Conservation (phyloP, 2,329 filamentous ascomycete genomes). For the Cercospora janseana region DNA sequence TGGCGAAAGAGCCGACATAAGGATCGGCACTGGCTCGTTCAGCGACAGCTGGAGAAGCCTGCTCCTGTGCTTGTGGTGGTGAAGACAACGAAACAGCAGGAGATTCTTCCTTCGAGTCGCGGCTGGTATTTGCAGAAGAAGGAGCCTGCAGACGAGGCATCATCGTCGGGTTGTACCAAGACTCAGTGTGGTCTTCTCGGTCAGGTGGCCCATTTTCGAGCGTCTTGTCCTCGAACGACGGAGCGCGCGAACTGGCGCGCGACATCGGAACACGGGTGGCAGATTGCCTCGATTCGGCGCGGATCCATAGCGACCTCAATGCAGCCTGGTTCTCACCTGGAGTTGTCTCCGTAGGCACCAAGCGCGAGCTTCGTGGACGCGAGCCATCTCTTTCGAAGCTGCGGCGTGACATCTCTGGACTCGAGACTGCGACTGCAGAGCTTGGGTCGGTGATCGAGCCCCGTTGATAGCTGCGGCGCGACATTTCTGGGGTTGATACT, state of each 20-base stretch:
- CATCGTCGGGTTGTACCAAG: constrained; percentile 11
- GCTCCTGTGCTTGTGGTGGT: background rate
- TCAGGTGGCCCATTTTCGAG: background rate
- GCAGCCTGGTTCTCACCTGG: constrained; percentile 8
- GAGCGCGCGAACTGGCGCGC: constrained; percentile 8
- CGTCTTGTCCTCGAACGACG: constrained; percentile 8
- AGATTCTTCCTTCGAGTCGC: background rate
- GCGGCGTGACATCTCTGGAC: constrained; percentile 8
- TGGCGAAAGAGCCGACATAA: constrained; percentile 8
- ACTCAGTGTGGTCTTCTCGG: constrained; percentile 11
- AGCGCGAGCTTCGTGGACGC: constrained; percentile 1
- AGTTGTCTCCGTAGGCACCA: constrained; percentile 7
- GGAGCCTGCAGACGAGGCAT: constrained; percentile 7
- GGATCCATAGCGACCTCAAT: constrained; percentile 9
- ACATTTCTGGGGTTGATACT: too few relatives aligned
- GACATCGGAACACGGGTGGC: constrained; percentile 8
- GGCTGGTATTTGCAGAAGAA: background rate
- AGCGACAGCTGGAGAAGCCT: background rate
- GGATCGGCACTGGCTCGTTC: constrained; percentile 1
- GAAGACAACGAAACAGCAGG: constrained; percentile 3
- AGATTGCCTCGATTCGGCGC: constrained; percentile 11
- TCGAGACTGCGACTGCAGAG: constrained; percentile 7
- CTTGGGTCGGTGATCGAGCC: constrained; percentile 5
- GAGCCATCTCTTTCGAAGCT: constrained; percentile 8
- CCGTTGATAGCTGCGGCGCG: background rate